These are phyloP conservation scores for Oryza glumipatula DNA, from an alignment of 176 grass and related monocot species.

Conservation along the genomic window DNA sequence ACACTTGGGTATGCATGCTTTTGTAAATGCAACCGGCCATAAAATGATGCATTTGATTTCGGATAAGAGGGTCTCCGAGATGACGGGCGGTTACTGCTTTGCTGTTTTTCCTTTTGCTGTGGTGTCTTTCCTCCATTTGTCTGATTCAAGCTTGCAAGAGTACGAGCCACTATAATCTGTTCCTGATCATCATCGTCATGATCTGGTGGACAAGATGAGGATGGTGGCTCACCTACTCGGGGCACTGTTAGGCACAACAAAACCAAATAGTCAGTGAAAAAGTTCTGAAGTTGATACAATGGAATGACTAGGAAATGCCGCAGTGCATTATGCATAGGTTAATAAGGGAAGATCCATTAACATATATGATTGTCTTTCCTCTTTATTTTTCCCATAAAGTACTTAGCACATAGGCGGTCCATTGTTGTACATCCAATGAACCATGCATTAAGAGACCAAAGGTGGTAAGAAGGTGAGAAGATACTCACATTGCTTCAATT, in stretches of 20 bases:
- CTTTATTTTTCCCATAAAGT: not conserved
- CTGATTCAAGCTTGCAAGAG: constrained; percentile 69
- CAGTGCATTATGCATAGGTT: not conserved
- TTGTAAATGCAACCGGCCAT: constrained; percentile 34
- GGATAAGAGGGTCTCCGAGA: constrained; percentile 39
- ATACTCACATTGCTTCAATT: constrained; percentile 54
- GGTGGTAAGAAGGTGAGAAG: constrained; percentile 31
- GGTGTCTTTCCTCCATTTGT: constrained; percentile 34
- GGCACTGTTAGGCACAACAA: constrained; percentile 53
- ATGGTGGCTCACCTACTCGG: constrained; percentile 45
- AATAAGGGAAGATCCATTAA: constrained; percentile 20
- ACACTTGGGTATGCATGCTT: constrained; percentile 54
- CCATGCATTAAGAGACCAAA: not conserved
- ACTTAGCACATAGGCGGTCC: not conserved
- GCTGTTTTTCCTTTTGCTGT: constrained; percentile 49
- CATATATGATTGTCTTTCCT: not conserved
- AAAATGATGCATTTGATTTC: constrained; percentile 46
- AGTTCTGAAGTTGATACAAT: not conserved
- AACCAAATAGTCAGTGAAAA: constrained; percentile 32
- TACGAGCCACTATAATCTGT: constrained; percentile 55
- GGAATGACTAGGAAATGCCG: constrained; percentile 12
- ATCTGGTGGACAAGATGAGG: constrained; percentile 42
- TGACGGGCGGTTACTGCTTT: constrained; percentile 29
- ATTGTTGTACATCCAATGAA: not conserved
- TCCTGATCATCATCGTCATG: constrained; percentile 64